These are phyloP conservation scores for Saturnispora besseyi DNA, from an alignment of 805 yeast genomes.

Conservation along the genomic window DNA sequence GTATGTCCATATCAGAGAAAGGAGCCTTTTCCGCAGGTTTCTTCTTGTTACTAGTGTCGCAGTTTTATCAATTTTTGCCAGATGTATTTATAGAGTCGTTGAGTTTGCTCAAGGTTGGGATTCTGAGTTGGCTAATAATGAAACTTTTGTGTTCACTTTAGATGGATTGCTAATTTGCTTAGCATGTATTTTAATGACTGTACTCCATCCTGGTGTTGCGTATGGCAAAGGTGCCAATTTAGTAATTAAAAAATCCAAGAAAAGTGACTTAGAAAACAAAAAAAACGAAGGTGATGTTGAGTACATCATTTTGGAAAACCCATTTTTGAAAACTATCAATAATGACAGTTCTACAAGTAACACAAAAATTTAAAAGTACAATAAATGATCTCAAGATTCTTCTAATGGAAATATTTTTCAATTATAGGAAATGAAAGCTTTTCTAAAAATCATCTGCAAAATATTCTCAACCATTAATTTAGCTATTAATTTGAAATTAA, in stretches of 20 bases:
- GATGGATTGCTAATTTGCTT: conserved; percentile 53
- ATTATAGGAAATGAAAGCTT: no score
- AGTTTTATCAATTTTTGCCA: conserved; percentile 44
- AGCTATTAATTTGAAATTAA: no score
- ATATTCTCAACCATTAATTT: no score
- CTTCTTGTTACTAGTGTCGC: conserved; percentile 37
- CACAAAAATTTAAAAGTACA: no score
- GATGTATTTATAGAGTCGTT: conserved; percentile 63
- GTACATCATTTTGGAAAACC: no score
- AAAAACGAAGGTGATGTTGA: neutral
- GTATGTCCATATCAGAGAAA: conserved; percentile 28
- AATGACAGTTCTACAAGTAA: no score
- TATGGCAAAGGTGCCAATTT: conserved; percentile 20
- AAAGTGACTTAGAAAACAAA: neutral
- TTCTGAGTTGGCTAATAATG: conserved; percentile 52
- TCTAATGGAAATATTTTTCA: no score
- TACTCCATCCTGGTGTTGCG: conserved; percentile 54
- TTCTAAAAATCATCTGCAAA: no score
- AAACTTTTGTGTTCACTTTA: conserved; percentile 45
- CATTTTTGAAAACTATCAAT: no score
- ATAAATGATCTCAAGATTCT: no score
- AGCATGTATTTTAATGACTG: conserved; percentile 36
- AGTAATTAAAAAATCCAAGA: neutral
- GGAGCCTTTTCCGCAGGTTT: conserved; percentile 31
- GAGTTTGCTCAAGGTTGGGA: conserved; percentile 65